Evolutionary conservation across 2,329 filamentous ascomycete species (phyloP).

Genomic region (Beauveria sp.): DNA sequence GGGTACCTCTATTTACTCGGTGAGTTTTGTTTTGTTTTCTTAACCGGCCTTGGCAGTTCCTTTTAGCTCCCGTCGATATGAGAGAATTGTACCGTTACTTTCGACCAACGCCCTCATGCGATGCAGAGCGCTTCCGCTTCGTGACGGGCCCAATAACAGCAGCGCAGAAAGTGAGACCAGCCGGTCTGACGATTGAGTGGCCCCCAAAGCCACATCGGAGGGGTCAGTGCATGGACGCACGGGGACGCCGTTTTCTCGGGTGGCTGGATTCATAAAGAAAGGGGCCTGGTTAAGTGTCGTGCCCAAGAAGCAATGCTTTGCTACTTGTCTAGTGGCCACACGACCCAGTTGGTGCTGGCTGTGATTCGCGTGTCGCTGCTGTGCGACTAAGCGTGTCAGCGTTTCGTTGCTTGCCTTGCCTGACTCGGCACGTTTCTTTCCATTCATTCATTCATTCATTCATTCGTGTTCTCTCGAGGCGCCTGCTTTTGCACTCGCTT

Average conservation of each 20-base stretch:
- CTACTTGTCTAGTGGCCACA: not conserved
- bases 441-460: not conserved
- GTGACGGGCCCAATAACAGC: too few relatives aligned
- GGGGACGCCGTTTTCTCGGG: too few relatives aligned
- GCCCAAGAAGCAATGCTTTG: not conserved
- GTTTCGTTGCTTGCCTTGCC: not conserved
- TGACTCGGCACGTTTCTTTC: not conserved
- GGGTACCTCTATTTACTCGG: too few relatives aligned
- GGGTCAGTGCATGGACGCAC: too few relatives aligned
- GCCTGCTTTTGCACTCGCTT: not conserved
- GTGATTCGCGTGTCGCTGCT: not conserved
- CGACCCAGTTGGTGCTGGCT: not conserved
- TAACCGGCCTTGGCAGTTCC: not conserved
- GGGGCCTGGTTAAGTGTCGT: not conserved
- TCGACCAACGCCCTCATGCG: too few relatives aligned
- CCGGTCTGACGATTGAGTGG: not conserved
- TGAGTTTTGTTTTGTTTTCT: too few relatives aligned
- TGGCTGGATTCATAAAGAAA: not conserved
- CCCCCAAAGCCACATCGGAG: not conserved
- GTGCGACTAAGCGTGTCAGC: not conserved
- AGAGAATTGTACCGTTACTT: too few relatives aligned
- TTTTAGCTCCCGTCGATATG: too few relatives aligned
- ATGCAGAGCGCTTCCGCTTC: too few relatives aligned
- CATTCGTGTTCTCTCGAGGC: not conserved
- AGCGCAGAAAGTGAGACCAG: not conserved